A percentile compares a stretch with the other conserved stretches of the same genome.
Conservation (phyloP, 2,329 filamentous ascomycete species). For the Aureobasidium lini region DNA sequence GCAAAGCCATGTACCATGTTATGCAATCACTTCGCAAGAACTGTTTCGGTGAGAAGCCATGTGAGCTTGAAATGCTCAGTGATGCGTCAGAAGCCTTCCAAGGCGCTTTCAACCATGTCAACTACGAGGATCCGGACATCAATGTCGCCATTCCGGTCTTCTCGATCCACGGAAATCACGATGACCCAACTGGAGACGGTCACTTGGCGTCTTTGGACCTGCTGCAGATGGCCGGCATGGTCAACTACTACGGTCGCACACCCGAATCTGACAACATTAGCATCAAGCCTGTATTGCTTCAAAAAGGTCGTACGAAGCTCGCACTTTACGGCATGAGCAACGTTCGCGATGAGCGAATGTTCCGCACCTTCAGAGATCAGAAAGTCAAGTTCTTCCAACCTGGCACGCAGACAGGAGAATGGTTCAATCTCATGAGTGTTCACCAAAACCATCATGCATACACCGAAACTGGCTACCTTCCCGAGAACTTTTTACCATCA, state of each 20-base stretch:
- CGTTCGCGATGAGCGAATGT: constrained; percentile 88
- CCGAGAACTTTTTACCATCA: constrained; percentile 84
- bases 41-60: constrained; percentile 90
- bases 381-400: constrained; percentile 93
- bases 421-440: constrained; percentile 93
- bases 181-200: constrained; percentile 94
- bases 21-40: constrained; percentile 92
- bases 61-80: constrained; percentile 87
- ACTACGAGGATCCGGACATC: constrained; percentile 96
- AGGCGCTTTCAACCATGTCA: constrained; percentile 82
- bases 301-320: constrained; percentile 88
- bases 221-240: constrained; percentile 78
- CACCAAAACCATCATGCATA: constrained; percentile 95
- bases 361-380: constrained; percentile 84
- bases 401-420: constrained; percentile 70
- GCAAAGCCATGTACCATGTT: constrained; percentile 94
- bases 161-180: constrained; percentile 96
- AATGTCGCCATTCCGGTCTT: constrained; percentile 97
- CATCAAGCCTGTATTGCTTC: constrained; percentile 82
- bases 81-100: constrained; percentile 89
- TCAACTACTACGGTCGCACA: constrained; percentile 94
- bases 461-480: constrained; percentile 86
- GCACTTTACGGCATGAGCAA: constrained; percentile 94
- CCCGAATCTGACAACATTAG: constrained; percentile 90
- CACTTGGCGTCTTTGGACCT: constrained; percentile 86